Evolutionary conservation across 108 stramenopile genomes (phyloP), one percentile per base, ranked within the genome.

Genomic region (Nannochloropsis salina): DNA sequence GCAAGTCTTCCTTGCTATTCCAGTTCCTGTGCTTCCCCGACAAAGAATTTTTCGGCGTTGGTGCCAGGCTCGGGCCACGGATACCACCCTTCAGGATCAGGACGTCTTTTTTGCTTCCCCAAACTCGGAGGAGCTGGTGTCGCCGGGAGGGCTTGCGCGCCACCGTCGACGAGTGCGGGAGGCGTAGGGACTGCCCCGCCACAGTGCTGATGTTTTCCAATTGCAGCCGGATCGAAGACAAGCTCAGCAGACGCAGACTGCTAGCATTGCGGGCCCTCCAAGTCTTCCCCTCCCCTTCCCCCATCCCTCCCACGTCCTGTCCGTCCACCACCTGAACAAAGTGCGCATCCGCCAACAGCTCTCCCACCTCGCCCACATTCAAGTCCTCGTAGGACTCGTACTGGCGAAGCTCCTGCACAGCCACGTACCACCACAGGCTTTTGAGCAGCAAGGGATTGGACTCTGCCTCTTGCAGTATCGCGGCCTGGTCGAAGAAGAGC

Each of bases 171-270:
- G 61, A 74, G 6, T 3, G 15, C 15, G 4, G 15, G 20, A 74
- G n/a, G 15, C 61, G 61, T 15, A 74, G 61, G 3, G 61, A 74
- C n/a, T 74, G 61, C 61, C 61, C 61, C 8, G 61, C 61, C 15
- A n/a, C 61, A 15, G n/a, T n/a, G 6, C 61, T 74, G 20, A 74
- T 74, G 3, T n/a, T n/a, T 74, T 74, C 61, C n/a, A 74, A 74
- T 6, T 74, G 61, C 15, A n/a, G 61, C 61, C 61, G 15, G n/a
- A 74, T 74, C 61, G 61, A n/a, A 15, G 61, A 15, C 61, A 74
- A 74, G 61, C 61, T 74, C 61, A 74, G 61, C 61, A 74, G n/a
- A 15, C 61, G 61, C 61, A 74, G n/a, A n/a, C 61, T 74, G 20
- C 61, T n/a, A 15, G 20, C 61, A 74, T n/a, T 74, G 20, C n/a